Evolutionary conservation across 1,284 basidiomycete genomes (phyloP).

Genomic region (Leccinum griseonigrum): DNA sequence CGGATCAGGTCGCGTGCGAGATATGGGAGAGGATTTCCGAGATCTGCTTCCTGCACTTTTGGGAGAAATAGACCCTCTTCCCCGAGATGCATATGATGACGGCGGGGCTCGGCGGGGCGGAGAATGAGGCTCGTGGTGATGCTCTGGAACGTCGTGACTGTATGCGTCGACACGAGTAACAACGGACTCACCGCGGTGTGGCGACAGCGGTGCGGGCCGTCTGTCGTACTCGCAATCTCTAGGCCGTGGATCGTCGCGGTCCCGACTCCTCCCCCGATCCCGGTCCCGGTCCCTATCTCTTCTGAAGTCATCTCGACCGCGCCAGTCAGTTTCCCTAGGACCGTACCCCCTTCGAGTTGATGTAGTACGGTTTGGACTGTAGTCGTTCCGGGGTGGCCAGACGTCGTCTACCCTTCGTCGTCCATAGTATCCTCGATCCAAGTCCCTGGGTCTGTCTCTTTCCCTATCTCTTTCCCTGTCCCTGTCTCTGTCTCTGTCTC

Average conservation of each 20-base stretch:
- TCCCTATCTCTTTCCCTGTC: conserved; percentile 15
- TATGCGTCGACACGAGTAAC: background rate
- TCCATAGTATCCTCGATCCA: conserved; percentile 22
- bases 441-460: conserved; percentile 16
- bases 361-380: conserved; percentile 16
- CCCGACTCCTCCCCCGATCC: conserved; percentile 22
- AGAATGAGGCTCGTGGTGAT: conserved; percentile 9
- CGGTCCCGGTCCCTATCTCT: conserved; percentile 24
- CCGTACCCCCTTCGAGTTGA: conserved; percentile 16
- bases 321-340: conserved; percentile 22
- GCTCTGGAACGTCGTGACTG: conserved; percentile 14
- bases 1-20: conserved; percentile 19
- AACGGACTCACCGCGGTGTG: conserved; percentile 25
- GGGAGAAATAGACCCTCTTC: conserved; percentile 25
- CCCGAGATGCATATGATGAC: conserved; percentile 14
- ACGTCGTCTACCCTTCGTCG: conserved; percentile 11
- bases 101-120: conserved; percentile 19
- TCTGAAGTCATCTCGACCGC: conserved; percentile 26
- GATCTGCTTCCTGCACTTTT: conserved; percentile 23
- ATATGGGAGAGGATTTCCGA: conserved; percentile 23
- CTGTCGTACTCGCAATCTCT: conserved; percentile 24
- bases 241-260: conserved; percentile 22
- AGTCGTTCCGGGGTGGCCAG: conserved; percentile 21
- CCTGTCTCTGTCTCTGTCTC: conserved; percentile 26
- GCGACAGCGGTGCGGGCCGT: conserved; percentile 20